phyloP scores from a whole-genome alignment of 2,329 filamentous ascomycete genomes.

The Cyclaneusma minus region DNA sequence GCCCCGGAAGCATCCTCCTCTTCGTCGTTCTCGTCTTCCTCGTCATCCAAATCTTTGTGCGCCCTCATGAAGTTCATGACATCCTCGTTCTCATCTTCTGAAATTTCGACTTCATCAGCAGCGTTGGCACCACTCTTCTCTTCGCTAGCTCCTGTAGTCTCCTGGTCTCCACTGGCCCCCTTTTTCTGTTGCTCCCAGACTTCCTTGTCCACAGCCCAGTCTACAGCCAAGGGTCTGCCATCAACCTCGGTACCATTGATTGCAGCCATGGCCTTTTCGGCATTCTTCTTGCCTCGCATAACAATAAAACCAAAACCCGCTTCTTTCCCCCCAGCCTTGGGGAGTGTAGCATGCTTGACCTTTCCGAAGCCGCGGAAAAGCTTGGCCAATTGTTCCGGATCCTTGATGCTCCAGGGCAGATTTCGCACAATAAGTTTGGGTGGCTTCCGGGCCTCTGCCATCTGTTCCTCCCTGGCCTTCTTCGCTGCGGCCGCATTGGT shows the following conservation, averaged over 20 bases:
- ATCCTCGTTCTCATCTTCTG: conserved; percentile 24
- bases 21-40: conserved; percentile 39
- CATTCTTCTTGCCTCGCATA: conserved; percentile 75
- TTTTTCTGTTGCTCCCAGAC: conserved; percentile 58
- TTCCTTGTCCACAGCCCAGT: conserved; percentile 90
- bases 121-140: conserved; percentile 21
- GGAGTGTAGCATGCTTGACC: conserved; percentile 74
- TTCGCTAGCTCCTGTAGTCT: conserved; percentile 16
- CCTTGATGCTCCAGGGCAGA: conserved; percentile 89
- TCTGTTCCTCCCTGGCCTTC: conserved; percentile 41
- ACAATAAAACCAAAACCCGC: conserved; percentile 89
- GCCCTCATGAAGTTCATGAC: conserved; percentile 42
- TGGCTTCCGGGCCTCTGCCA: conserved; percentile 42
- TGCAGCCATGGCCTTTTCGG: conserved; percentile 69
- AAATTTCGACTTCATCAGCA: conserved; percentile 16
- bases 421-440: conserved; percentile 83
- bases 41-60: conserved; percentile 36
- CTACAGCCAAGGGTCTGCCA: conserved; percentile 76
- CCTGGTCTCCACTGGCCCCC: conserved; percentile 17
- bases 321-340: conserved; percentile 53
- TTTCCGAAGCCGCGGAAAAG: conserved; percentile 84
- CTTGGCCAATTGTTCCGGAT: conserved; percentile 59
- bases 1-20: conserved; percentile 27
- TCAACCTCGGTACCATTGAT: conserved; percentile 86
- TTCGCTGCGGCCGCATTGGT: conserved; percentile 26